Evolutionary conservation across 2,329 filamentous ascomycete species (phyloP), one percentile per base, ranked within the genome.

Genomic region (Aspergillus jensenii): DNA sequence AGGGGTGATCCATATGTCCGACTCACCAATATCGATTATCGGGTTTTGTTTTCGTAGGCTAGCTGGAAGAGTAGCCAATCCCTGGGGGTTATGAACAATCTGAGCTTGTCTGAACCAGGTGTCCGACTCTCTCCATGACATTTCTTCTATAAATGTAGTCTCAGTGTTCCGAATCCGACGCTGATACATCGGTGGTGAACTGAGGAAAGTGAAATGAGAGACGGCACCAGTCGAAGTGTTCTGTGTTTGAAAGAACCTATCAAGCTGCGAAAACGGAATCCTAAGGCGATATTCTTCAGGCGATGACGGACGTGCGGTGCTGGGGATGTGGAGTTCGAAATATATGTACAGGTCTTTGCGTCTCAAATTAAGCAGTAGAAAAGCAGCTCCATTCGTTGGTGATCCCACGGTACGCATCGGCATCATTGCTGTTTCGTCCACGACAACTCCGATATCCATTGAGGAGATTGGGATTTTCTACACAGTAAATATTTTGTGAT

Each of bases 71-170:
- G 59, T 62, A 8, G 65, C 67, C 6, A 79, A 68, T 14, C 61
- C 62, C 8, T 69, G 62, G 8, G 76, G 75, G 37, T 78, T 67
- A 55, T 79, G 76, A n/a, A 83, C 78, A 23, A 90, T 82, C 60
- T 86, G 81, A 0, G 87, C 89, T 64, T 88, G 85, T 19, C 88
- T 81, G 56, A 79, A 84, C 86, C 86, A 90, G 0, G 78, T 74
- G 61, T 84, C 79, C 59, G 77, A 76, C 21, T 84, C 82, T 46
- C 71, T 78, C 87, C 86, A 90, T n/a, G 52, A 67, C 14, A 69
- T 63, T 49, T 73, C 67, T 11, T 73, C 67, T 6, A 76, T 69
- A 61, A 84, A 81, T 2, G 79, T 81, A 8, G 62, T 37, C 15
- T 65, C 62, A 21, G 70, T 63, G 40, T 76, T 66, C 40, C 67